Evolutionary conservation across 495 filamentous ascomycete genomes (phyloP), one percentile per base, ranked within the genome.

Genomic region (Neurospora sp.): DNA sequence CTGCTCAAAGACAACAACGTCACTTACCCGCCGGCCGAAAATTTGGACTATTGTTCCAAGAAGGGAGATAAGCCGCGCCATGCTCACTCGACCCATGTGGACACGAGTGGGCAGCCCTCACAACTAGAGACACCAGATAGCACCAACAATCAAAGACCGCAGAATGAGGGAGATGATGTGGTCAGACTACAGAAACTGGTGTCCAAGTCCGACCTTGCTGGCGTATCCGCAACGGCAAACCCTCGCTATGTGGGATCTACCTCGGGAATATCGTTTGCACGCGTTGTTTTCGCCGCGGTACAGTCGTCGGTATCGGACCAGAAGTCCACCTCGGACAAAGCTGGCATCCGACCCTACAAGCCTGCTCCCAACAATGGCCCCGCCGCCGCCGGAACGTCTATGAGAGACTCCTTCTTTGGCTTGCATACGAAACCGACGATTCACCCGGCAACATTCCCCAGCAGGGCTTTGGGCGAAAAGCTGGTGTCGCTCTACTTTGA

Each of bases 391-490:
- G 90, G 89, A 12, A 92, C 91, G 39, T 91, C 90, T 23, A 96
- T 96, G 92, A 89, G 95, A 46, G 95, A 98, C 82, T 95, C 92
- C 1, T 97, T 97, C 84, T 98, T 98, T 78, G 95, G 95, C 20
- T 81, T 98, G 62, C 94, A 97, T 77, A 96, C 93, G 16, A 93
- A 92, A 76, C 93, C 94, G 37, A 92, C 90, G 54, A 94, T 97
- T 80, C 89, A 90, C 70, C 92, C 91, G 59, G 95, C 95, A 3
- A 86, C 91, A 16, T 98, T 98, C 77, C 95, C 95, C 1, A 89
- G 91, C 70, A 89, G 86, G 72, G 88, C 90, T 48, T 82, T 97
- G 7, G 95, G 89, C 0, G 81, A 89, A 71, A 87, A 87, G 75
- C 85, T 98, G 70, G 89, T 94, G 9, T 86, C 90, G 41, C 88